A percentile compares a stretch with the other conserved stretches of the same genome.
Evolutionary conservation across 441 rosid genomes (phyloP).

Genomic region (Capsella rubella): DNA sequence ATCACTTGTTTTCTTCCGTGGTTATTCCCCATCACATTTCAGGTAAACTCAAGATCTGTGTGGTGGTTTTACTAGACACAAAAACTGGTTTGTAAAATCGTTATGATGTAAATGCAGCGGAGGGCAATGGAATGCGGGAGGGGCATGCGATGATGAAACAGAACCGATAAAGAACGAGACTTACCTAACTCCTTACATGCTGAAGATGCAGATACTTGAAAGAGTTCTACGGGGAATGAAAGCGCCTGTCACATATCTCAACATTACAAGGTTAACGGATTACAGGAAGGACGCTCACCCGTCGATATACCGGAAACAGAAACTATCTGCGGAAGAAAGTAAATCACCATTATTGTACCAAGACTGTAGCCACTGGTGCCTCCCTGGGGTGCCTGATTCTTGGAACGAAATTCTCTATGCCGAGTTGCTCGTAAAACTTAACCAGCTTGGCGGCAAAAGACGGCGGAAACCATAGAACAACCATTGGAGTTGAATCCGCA

Average conservation of each 20-base stretch:
- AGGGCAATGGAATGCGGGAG: slow-evolving; percentile 98
- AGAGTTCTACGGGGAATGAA: slow-evolving; percentile 74
- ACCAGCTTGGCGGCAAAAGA: slow-evolving; percentile 29
- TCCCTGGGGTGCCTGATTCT: slow-evolving; percentile 88
- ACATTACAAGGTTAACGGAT: slow-evolving; percentile 81
- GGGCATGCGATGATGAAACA: slow-evolving; percentile 77
- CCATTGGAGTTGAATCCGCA: slow-evolving; percentile 8
- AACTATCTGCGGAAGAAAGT: slow-evolving; percentile 50
- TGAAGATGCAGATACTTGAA: slow-evolving; percentile 82
- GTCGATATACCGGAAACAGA: slow-evolving; percentile 70
- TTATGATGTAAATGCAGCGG: slow-evolving; percentile 58
- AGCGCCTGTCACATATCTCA: slow-evolving; percentile 76
- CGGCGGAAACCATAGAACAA: slow-evolving; percentile 29
- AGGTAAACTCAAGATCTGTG: slow-evolving; percentile 50
- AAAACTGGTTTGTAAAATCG: neutral
- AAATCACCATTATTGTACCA: slow-evolving; percentile 61
- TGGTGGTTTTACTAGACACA: neutral
- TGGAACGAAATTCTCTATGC: slow-evolving; percentile 93
- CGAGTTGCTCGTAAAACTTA: slow-evolving; percentile 62
- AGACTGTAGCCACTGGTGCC: slow-evolving; percentile 99
- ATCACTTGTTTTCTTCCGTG: slow-evolving; percentile 82
- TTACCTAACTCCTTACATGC: slow-evolving; percentile 67
- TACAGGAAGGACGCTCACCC: slow-evolving; percentile 94
- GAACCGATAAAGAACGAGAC: slow-evolving; percentile 81
- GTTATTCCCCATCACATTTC: slow-evolving; percentile 91